Evolutionary conservation across 805 yeast genomes (phyloP), one percentile per base, ranked within the genome.

Genomic region (Candida taoyuanica): DNA sequence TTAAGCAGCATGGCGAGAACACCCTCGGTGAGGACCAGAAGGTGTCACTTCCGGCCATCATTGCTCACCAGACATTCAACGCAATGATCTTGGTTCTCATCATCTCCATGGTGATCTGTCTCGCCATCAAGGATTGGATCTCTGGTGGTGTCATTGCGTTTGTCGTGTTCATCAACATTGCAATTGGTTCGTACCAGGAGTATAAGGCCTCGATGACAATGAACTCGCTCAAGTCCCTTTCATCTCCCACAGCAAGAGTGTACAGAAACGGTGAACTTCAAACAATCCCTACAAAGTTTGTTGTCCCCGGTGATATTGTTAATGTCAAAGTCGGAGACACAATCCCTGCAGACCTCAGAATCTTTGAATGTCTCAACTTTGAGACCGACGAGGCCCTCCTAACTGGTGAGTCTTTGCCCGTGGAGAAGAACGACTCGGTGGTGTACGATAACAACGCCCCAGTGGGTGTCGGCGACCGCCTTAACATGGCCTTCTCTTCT

Each of bases 121-220:
- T 82, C 34, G 88, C 82, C 16, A 80, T 84, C 47, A 67, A 69
- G 41, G 91, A 84, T 57, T 83, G 85, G 82, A 84, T 83, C 47
- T 78, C 86, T 7, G 93, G 88, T 34, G 93, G 91, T 38, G 91
- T 84, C 24, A 80, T 83, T 55, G 78, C 75, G 1, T 80, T 74
- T 33, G 89, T 84, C 17, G 75, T 84, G 21, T 56, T 58, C 23
- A 67, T 83, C 39, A 83, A 83, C 53, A 76, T 83, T 26, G 60
- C 62, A 20, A 80, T 83, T 40, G 93, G 93, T 4, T 72, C 78
- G 39, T 59, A 72, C 46, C 93, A 83, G 58, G 91, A 83, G 55
- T 70, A 67, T 53, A 77, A 74, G 46, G 91, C 93, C 1, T 88
- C 83, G 47, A 74, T 80, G 54, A 84, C 91, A 1, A 84, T 83